Evolutionary conservation across 441 rosid species (phyloP), one percentile per base, ranked within the genome.

Genomic region (Kokia cookei): DNA sequence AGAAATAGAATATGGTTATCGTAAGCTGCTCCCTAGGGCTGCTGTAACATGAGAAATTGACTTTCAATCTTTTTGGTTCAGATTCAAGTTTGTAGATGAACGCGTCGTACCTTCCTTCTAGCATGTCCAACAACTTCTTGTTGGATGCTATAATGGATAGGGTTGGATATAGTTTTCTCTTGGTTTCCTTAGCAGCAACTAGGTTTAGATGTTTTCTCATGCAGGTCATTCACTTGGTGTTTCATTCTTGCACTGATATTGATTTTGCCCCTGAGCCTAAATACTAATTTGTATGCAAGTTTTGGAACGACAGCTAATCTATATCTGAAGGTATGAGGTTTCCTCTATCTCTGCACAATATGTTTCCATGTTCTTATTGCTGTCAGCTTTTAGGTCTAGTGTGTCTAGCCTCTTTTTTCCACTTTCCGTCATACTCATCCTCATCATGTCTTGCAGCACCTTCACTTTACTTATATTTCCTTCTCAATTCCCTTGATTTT

Each of bases 201-300:
- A 84, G 90, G 89, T 83, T 82, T 85, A 84, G 87, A 77, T 76
- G 79, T 75, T 79, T 83, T 76, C 74, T 81, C 78, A 82, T 86
- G 91, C 93, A 89, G 93, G 92, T 87, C 71, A 79, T 84, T 79
- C 81, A 55, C 77, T 53, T 65, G 82, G 75, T 79, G 53, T 77
- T 51, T 81, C 68, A 6, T 73, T 43, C 69, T 60, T 80, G 78
- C 77, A 72, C 67, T 75, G 48, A 78, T 74, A 58, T 59, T 74
- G 76, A 59, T 75, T 62, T 71, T 74, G 76, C 63, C 74, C 73
- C 75, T 73, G 43, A n/a, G 77, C 75, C 35, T 70, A 69, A 72
- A 54, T 51, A 53, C 63, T 53, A 58, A 76, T 32, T 73, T 77
- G 77, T 78, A 37, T 73, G 78, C 80, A 77, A 73, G 76, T 75